Evolutionary conservation across 257 asterid species (phyloP).

Genomic region (Mentha longifolia): DNA sequence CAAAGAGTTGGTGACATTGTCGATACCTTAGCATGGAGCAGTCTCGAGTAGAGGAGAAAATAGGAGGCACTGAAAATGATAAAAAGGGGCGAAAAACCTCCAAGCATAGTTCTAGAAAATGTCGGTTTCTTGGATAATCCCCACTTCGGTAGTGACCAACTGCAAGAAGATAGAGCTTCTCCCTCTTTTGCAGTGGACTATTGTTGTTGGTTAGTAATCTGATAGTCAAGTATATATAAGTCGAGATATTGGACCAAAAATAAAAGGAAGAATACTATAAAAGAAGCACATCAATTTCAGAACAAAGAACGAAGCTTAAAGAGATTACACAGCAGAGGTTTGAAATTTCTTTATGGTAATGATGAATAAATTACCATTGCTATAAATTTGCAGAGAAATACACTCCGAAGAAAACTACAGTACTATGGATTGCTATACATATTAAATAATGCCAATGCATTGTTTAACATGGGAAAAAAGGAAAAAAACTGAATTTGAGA

Average conservation of each 20-base stretch:
- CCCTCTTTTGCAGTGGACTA: too few species aligned
- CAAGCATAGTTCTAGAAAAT: constrained; percentile 59
- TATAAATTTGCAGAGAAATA: too few species aligned
- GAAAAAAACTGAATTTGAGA: not conserved
- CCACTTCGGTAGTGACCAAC: constrained; percentile 69
- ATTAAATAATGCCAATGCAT: not conserved
- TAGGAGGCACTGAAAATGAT: not conserved
- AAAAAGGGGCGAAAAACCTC: constrained; percentile 49
- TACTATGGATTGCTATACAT: not conserved
- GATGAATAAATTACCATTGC: not conserved
- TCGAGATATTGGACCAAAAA: not conserved
- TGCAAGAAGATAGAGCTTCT: constrained; percentile 67
- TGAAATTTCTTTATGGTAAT: too few species aligned
- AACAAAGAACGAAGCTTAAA: not conserved
- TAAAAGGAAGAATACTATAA: not conserved
- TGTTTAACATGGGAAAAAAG: not conserved
- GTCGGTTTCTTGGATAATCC: constrained; percentile 66
- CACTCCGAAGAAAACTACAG: too few species aligned
- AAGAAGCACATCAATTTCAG: too few species aligned
- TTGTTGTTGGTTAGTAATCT: constrained; percentile 62
- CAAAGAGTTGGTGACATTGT: not conserved
- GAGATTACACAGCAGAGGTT: not conserved
- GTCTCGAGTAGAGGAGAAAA: not conserved
- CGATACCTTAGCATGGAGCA: not conserved
- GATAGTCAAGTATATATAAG: constrained; percentile 25